These are phyloP conservation scores for Penicillium sp. DNA, from an alignment of 2,329 filamentous ascomycete species.

Conservation along the genomic window DNA sequence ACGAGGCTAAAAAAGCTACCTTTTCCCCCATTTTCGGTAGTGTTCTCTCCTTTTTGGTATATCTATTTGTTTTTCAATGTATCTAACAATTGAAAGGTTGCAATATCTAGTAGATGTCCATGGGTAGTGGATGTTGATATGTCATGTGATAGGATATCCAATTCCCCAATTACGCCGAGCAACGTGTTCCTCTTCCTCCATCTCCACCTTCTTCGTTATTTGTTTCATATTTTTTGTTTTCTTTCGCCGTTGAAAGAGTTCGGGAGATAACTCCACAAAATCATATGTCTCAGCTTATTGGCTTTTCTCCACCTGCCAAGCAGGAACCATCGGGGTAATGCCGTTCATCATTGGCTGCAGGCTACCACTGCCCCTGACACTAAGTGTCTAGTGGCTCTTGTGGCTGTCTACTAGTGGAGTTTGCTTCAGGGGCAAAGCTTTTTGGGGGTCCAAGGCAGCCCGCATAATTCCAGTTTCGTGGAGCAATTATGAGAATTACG, in stretches of 20 bases:
- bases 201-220: not conserved
- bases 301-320: conserved; percentile 18
- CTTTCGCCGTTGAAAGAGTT: conserved; percentile 7
- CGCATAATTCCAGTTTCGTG: conserved; percentile 1
- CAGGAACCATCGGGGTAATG: conserved; percentile 21
- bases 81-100: not conserved
- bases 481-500: conserved; percentile 1
- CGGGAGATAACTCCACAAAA: conserved; percentile 2
- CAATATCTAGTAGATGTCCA: not conserved
- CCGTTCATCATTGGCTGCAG: conserved; percentile 12
- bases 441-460: not conserved
- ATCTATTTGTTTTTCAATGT: not conserved
- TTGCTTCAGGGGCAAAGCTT: conserved; percentile 15
- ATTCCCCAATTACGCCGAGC: not conserved
- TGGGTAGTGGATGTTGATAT: not conserved
- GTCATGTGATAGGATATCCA: not conserved
- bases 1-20: not conserved
- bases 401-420: conserved; percentile 12
- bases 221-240: not conserved
- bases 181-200: not conserved
- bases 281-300: conserved; percentile 14
- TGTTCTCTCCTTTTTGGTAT: not conserved
- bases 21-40: not conserved
- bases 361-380: conserved; percentile 17
- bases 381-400: conserved; percentile 10